Base-by-base conservation (phyloP, 805 yeast genomes). In the Priceomyces melissophilus region DNA sequence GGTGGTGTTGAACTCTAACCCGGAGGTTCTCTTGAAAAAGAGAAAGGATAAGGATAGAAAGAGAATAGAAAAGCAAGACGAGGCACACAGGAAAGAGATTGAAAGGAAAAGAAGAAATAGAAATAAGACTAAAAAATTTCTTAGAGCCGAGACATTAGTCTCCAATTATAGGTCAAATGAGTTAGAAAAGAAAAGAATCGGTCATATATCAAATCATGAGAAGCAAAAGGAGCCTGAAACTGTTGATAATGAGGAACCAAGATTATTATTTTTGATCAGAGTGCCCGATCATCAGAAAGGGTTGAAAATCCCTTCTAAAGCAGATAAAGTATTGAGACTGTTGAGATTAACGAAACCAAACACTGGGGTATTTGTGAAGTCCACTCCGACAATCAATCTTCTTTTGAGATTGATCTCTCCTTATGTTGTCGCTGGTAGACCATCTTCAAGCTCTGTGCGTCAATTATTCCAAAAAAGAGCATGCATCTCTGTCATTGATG, bases 381-480 rank as follows among this genome's bases (percentile, higher is more conserved):
- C 76, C 42, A 82, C 83, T 20, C 61, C 74, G 10, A 65, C 75
- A n/a, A 74, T 82, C 33, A 72, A 67, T 54, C 84, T 87, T 33
- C 70, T 84, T 39, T 67, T 86, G 55, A 82, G 79, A 57, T 64
- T 86, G 46, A 73, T 84, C 40, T 72, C 86, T 14, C 91, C 93
- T 38, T 85, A 84, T 56, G 71, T 84, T 37, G 83, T 84, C 37
- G 70, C 81, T 48, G 95, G 95, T 33, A 69, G 70, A 44, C 95
- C 95, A 43, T 79, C 87, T n/a, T 65, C 84, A 53, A 69, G 77
- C 16, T 80, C 89, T 2, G 78, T 85, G 41, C 80, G 93, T 67
- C 76, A 81, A 45, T 65, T 86, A 43, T 71, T 86, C 53, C 91
- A 83, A 61, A 86, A 85, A 65, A 81, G 93, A 75, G 85, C 87